Evolutionary conservation across 805 yeast genomes (phyloP), one percentile per base, ranked within the genome.

Genomic region (Suhomyces vadensis): DNA sequence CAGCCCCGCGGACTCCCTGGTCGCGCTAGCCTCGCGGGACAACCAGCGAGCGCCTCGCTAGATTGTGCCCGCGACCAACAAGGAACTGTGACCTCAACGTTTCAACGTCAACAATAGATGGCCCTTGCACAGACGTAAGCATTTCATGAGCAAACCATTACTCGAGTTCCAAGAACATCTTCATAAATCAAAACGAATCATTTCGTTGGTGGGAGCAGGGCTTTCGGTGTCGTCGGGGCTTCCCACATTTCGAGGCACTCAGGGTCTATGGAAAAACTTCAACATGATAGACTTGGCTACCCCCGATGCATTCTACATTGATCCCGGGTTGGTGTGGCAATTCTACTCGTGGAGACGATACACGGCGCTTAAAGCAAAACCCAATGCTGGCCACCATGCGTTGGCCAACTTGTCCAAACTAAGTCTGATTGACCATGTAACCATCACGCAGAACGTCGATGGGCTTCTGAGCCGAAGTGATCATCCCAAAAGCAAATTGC

Each of bases 251-350:
- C 68, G 89, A 40, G 88, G 88, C 6, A 63, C 82, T 0, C 82
- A 82, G 40, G 92, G 94, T 0, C 66, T 83, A 22, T 89, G 96
- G 96, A 74, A 79, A 48, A 80, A 80, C 48, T 85, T 79, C 65
- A 84, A 84, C 41, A 81, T 90, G 53, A 82, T 87, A 36, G 96
- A 89, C 56, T 69, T 90, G 35, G 96, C 96, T 6, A 89, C 96
- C 0, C 96, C 95, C 0, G 96, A 89, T 57, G 96, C 96, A 4
- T 89, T 90, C 60, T 78, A 82, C 47, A 70, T 72, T 14, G 91
- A 89, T 58, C 96, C 97, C 0, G 87, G 87, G 0, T 69, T 88
- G 7, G 96, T 90, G 6, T 89, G 97, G 97, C 92, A 87, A 58
- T 89, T 86, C 55, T 89, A 90, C 62, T 73, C 88, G 4, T 79